Base-by-base conservation (phyloP, 2,329 filamentous ascomycete genomes). In the Metarhizium humberi region DNA sequence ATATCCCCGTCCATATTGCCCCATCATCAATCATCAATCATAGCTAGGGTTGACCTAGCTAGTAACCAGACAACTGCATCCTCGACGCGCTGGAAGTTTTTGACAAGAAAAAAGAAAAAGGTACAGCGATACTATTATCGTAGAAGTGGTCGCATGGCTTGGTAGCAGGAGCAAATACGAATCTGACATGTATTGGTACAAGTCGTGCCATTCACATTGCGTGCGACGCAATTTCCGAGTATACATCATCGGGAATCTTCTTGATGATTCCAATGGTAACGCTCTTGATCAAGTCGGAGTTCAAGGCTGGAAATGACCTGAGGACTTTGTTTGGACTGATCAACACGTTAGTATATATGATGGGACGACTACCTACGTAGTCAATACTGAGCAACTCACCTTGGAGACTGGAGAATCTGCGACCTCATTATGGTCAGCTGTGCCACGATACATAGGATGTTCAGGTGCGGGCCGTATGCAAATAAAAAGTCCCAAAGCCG, bases 401-500 rank as follows among this genome's bases (percentile, higher is more conserved):
- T 96, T 6, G 87, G 81, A 56, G 88, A 95, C 56, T 84, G 84
- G 62, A 99, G 74, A 53, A 99, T 85, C 58, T 90, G 85, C 55
- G 92, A 87, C 57, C 92, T 80, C 73, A 96, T 90, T 64, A 95
- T 81, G 51, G 96, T 86, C 53, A 99, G 76, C 72, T 99, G 94
- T 14, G 92, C 92, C 16, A 97, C 94, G 60, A 99, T 96, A 69
- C 94, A 97, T 25, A 99, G 74, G 55, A 99, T 90, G 66, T 99
- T 99, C 58, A 99, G 71, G 69, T 99, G 94, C 40, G 91, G 86
- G 0, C 94, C 94, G 63, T 96, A 99, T 0, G 94, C 92, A 66
- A 99, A 95, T 25, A 99, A 73, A 63, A 99, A 99, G 69, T 99
- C 94, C 94, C 94, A 99, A 2, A 99, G 79, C 59, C 88, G 83